Evolutionary conservation across 2,329 filamentous ascomycete genomes (phyloP).

Genomic region (Anthostomella pinea): DNA sequence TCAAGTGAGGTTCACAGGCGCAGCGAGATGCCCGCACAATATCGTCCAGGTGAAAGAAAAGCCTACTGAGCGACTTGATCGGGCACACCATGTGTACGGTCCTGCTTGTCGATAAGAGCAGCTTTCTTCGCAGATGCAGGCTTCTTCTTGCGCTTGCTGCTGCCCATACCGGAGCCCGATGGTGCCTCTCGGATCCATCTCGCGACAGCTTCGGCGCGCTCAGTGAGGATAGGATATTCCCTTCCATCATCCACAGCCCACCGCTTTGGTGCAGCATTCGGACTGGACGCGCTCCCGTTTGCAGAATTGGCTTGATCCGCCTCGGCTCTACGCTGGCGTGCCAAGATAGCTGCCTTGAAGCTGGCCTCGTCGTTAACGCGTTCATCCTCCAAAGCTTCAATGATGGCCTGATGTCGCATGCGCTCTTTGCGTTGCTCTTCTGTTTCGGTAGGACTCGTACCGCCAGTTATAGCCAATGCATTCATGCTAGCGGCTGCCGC

Average conservation of each 20-base stretch:
- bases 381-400: conserved; percentile 66
- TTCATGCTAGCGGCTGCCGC: conserved; percentile 31
- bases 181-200: conserved; percentile 66
- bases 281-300: conserved; percentile 22
- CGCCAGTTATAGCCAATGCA: conserved; percentile 34
- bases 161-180: conserved; percentile 26
- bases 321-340: conserved; percentile 56
- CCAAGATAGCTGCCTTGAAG: conserved; percentile 61
- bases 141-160: conserved; percentile 33
- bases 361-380: conserved; percentile 64
- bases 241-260: conserved; percentile 65
- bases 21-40: no score
- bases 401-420: conserved; percentile 62
- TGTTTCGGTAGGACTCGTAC: conserved; percentile 38
- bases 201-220: conserved; percentile 65
- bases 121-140: conserved; percentile 20
- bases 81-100: conserved; percentile 6
- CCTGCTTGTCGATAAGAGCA: conserved; percentile 12
- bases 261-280: conserved; percentile 39
- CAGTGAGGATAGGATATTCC: conserved; percentile 68
- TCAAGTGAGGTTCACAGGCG: no score
- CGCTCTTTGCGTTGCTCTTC: conserved; percentile 56
- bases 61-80: conserved; percentile 3
- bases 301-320: conserved; percentile 43
- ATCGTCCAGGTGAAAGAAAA: no score